Base-by-base conservation (phyloP, 2,329 filamentous ascomycete species). In the Bipolaris sorokiniana region DNA sequence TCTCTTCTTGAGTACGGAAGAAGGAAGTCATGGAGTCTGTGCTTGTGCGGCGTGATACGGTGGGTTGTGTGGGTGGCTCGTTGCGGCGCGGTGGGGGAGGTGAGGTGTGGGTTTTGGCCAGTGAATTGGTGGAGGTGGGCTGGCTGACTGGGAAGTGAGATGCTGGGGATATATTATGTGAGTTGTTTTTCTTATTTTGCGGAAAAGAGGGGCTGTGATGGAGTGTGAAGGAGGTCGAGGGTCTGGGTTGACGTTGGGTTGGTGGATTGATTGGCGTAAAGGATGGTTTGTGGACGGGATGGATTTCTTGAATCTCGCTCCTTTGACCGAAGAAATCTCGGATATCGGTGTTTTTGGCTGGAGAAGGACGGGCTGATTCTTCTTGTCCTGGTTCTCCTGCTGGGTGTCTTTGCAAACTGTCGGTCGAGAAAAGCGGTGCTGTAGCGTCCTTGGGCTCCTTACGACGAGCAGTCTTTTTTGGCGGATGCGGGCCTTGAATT, bases 311-410 rank as follows among this genome's bases (percentile, higher is more conserved):
- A 16, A 20, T 4, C 16, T 23, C 10, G 42, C 26, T 44, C 5
- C 37, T 18, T 3, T 50, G 31, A 1, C 48, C 36, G 15, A 75
- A 69, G 54, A 69, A 73, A 20, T 62, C 42, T 7, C 70, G 65
- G 13, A 73, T 73, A 50, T 73, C 70, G 7, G 58, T 58, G 11
- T 69, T 65, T 18, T 68, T 62, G 1, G 61, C 48, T 5, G 60
- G 59, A 1, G 18, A 16, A 0, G 62, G 23, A 36, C 31, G 51
- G 2, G 23, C 23, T 7, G 54, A 49, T 0, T 28, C 31, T 9
- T 41, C 13, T 13, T 45, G 48, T 13, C 63, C 56, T 1, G 42
- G 9, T 18, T 44, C 45, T n/a, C 45, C 23, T 4, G 55, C 5
- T 5, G 51, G 5, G 1, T 46, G 37, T 10, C 33, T 51, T 42